Conservation (phyloP, 78 protist species). For the Dictyostelium brefeldianum region DNA sequence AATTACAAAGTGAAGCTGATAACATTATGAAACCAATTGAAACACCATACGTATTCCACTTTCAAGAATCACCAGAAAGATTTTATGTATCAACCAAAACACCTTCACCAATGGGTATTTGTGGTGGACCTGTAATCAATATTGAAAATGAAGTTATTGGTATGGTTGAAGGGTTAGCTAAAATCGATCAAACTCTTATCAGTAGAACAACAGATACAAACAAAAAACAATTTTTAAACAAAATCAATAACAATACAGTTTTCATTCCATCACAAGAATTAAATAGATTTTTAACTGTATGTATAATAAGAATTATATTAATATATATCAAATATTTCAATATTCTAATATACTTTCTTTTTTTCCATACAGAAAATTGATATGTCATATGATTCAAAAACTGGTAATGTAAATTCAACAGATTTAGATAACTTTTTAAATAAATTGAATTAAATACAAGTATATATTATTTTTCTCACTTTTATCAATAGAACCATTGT, state of each 20-base stretch:
- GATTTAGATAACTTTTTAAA: background rate
- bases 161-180: constrained; percentile 64
- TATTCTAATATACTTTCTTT: background rate
- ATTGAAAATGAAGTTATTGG: constrained; percentile 70
- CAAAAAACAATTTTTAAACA: background rate
- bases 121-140: constrained; percentile 75
- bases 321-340: background rate
- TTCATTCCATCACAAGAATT: constrained; percentile 55
- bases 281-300: constrained; percentile 47
- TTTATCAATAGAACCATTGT: background rate
- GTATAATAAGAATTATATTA: constrained; percentile 8
- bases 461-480: background rate
- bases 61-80: constrained; percentile 29
- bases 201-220: background rate
- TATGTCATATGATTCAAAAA: background rate
- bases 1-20: constrained; percentile 44
- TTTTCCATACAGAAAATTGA: constrained; percentile 7
- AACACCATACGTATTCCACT: constrained; percentile 9
- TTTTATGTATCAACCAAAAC: constrained; percentile 18
- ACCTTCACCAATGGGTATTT: constrained; percentile 73
- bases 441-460: background rate
- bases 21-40: constrained; percentile 59
- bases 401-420: background rate
- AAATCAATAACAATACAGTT: constrained; percentile 44
- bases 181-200: background rate